A percentile compares a stretch with the other conserved stretches of the same genome.
phyloP scores from a whole-genome alignment of 164 flowering plant genomes.

The Akebia trifoliata region DNA sequence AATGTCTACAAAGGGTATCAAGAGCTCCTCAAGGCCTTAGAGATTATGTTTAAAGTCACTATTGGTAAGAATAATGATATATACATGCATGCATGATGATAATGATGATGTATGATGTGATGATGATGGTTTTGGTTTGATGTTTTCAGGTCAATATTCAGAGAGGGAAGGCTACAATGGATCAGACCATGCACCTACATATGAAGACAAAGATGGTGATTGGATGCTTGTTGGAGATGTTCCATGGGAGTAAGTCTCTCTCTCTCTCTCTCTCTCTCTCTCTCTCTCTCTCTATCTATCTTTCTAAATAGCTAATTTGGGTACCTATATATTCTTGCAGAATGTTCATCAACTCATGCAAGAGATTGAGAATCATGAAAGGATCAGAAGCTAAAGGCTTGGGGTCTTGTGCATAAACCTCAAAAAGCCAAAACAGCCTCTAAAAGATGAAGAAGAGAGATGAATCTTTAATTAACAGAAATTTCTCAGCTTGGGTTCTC shows the following conservation, averaged over 20 bases:
- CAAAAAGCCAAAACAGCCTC: background rate
- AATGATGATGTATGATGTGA: background rate
- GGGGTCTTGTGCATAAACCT: slow-evolving; percentile 22
- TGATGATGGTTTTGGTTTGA: slow-evolving; percentile 1
- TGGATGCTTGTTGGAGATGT: slow-evolving; percentile 95
- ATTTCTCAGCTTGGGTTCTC: slow-evolving; percentile 11
- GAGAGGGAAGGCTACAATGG: slow-evolving; percentile 70
- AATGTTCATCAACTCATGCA: slow-evolving; percentile 70
- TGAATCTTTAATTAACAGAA: background rate
- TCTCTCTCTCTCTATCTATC: too few relatives aligned
- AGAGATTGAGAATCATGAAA: slow-evolving; percentile 72
- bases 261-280: background rate
- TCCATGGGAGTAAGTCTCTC: slow-evolving; percentile 62
- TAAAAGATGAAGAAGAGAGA: background rate
- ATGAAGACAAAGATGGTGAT: slow-evolving; percentile 91
- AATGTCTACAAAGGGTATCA: slow-evolving; percentile 50
- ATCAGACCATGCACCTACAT: slow-evolving; percentile 63
- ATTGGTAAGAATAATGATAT: slow-evolving; percentile 35
- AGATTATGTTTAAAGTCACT: slow-evolving; percentile 59
- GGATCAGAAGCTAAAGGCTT: slow-evolving; percentile 73
- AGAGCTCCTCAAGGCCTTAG: slow-evolving; percentile 58
- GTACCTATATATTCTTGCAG: slow-evolving; percentile 21
- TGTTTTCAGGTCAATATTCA: slow-evolving; percentile 40
- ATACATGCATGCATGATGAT: background rate
- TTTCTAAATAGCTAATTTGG: background rate